These are phyloP conservation scores for Aspergillus ibericus DNA, from an alignment of 2,329 filamentous ascomycete genomes.

Conservation along the genomic window DNA sequence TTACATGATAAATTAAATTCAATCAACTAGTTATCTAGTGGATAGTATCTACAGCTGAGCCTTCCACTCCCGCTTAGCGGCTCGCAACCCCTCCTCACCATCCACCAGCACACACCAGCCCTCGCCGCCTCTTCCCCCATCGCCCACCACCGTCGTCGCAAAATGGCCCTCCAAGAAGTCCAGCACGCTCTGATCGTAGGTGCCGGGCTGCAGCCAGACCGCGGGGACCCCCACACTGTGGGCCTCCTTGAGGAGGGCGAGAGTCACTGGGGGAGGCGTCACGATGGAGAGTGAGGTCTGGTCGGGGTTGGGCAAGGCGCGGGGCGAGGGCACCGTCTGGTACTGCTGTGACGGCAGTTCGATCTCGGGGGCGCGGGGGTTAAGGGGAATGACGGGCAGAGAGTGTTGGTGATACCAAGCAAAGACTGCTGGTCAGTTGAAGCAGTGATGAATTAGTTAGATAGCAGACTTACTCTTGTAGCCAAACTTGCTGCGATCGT, in stretches of 20 bases:
- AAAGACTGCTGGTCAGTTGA: constrained; percentile 63
- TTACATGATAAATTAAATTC: not conserved
- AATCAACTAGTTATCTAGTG: too few species aligned
- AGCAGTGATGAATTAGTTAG: constrained; percentile 2
- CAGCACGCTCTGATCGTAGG: constrained; percentile 74
- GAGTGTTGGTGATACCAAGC: constrained; percentile 80
- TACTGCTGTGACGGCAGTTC: constrained; percentile 60
- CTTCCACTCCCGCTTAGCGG: constrained; percentile 57
- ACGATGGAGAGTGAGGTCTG: constrained; percentile 81
- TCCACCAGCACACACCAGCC: constrained; percentile 90
- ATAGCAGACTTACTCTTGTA: constrained; percentile 66
- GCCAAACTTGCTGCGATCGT: constrained; percentile 81
- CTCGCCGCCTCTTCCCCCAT: constrained; percentile 65
- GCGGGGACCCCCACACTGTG: constrained; percentile 69
- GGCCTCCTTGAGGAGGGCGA: constrained; percentile 73
- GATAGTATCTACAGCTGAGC: constrained; percentile 45
- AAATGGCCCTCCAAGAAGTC: constrained; percentile 69
- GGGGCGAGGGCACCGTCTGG: constrained; percentile 65
- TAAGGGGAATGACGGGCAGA: constrained; percentile 78
- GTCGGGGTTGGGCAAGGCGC: constrained; percentile 63
- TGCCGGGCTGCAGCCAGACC: constrained; percentile 90
- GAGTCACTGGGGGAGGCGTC: constrained; percentile 77
- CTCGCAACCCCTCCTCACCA: constrained; percentile 61
- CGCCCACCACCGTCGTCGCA: constrained; percentile 65
- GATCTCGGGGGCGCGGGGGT: constrained; percentile 69